Evolutionary conservation across 768 basidiomycete species (phyloP), one percentile per base, ranked within the genome.

Genomic region (Tylopilus felleus): DNA sequence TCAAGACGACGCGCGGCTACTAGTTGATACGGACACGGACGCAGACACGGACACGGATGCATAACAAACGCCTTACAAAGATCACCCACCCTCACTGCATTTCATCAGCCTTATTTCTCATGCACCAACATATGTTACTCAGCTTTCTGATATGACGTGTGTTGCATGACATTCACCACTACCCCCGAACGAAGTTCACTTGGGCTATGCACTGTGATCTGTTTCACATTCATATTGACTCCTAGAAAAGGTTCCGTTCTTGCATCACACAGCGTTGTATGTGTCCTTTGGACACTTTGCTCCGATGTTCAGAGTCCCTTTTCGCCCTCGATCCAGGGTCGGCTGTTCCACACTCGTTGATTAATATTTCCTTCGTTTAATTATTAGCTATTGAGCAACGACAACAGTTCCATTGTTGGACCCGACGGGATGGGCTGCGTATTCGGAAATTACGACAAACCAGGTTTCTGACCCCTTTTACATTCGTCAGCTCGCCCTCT

Each of bases 21-120:
- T n/a, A n/a, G 16, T 55, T 14, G 51, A 55, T 12, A 52, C 45
- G 23, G 61, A 61, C n/a, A n/a, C n/a, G n/a, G n/a, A n/a, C n/a
- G n/a, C 33, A 33, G 33, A 14, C 47, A 31, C 49, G 14, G 55
- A 54, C 28, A 21, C 41, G 33, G 63, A 52, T 27, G 27, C 39
- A 12, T 41, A 21, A 47, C 33, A 12, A 10, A 7, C n/a, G 16
- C 17, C 21, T 40, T 29, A 43, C 43, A 46, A 35, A 36, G 22
- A 39, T 50, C 43, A 57, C 55, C n/a, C 62, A 64, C 52, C 51
- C 12, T 49, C 36, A 35, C 27, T 10, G 23, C 43, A 28, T 27
- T 17, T 40, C 25, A 45, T 45, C 25, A 39, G 36, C 35, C n/a
- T 19, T 13, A 3, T 35, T 47, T 55, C 48, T 36, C 47, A 60